Percentiles rank a stretch among this genome's conserved stretches.
Conservation (phyloP, 1,284 basidiomycete genomes). For the Ceratobasidium sp. region DNA sequence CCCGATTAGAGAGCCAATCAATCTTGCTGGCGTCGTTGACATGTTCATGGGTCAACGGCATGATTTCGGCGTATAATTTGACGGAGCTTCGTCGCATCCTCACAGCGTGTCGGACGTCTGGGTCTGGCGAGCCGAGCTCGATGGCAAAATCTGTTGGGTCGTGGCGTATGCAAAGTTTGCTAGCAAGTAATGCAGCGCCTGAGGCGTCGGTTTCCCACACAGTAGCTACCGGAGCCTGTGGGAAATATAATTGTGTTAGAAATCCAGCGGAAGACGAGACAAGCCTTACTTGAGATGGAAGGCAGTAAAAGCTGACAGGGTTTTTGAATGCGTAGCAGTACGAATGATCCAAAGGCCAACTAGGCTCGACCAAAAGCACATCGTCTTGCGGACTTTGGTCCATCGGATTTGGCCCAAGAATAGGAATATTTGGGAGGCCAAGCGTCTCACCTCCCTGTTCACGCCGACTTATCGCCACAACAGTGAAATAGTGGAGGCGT, state of each 20-base stretch:
- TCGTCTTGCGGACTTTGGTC: not conserved
- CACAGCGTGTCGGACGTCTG: not conserved
- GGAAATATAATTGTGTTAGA: not conserved
- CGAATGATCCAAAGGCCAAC: not conserved
- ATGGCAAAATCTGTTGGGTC: not conserved
- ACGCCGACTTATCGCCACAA: not conserved
- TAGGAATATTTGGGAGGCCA: not conserved
- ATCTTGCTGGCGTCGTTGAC: not conserved
- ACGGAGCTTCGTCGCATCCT: not conserved
- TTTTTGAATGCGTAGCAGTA: conserved; percentile 8
- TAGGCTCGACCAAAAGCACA: not conserved
- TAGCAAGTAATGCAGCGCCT: not conserved
- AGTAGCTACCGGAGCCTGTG: not conserved
- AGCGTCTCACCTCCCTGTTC: not conserved
- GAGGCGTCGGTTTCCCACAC: not conserved
- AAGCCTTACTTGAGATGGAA: not conserved
- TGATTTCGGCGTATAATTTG: not conserved
- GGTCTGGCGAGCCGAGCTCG: not conserved
- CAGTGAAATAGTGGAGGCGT: not conserved
- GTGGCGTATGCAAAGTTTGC: not conserved
- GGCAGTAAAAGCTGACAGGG: not conserved
- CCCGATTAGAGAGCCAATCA: not conserved
- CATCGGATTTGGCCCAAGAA: not conserved
- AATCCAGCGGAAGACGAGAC: not conserved
- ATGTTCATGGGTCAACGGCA: not conserved